Evolutionary conservation across 2,329 filamentous ascomycete species (phyloP).

Genomic region (Pseudopithomyces chartarum): DNA sequence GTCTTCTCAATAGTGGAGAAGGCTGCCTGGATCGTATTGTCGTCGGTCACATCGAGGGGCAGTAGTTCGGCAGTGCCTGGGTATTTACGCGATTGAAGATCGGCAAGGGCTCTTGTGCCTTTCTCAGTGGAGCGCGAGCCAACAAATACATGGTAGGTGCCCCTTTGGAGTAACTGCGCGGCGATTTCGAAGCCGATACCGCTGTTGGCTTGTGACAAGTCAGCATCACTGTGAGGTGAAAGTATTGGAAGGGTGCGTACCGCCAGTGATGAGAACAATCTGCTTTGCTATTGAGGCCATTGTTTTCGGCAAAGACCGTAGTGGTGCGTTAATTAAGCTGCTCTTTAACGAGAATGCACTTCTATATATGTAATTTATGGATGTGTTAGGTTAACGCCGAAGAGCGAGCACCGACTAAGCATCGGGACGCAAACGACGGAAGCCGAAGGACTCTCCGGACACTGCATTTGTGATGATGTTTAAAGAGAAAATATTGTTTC

Average conservation of each 20-base stretch:
- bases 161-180: constrained; percentile 43
- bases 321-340: not conserved
- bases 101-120: constrained; percentile 32
- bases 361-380: not conserved
- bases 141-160: constrained; percentile 39
- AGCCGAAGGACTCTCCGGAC: not conserved
- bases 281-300: constrained; percentile 29
- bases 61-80: constrained; percentile 43
- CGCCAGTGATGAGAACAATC: constrained; percentile 45
- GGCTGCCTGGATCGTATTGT: constrained; percentile 48
- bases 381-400: not conserved
- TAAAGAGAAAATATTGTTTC: not conserved
- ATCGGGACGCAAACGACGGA: not conserved
- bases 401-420: not conserved
- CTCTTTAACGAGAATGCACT: not conserved
- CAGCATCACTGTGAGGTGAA: constrained; percentile 2
- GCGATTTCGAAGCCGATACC: constrained; percentile 57
- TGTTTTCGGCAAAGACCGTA: not conserved
- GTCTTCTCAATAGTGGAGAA: constrained; percentile 28
- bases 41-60: constrained; percentile 50
- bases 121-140: constrained; percentile 24
- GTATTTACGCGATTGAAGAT: constrained; percentile 31
- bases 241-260: constrained; percentile 19
- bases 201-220: constrained; percentile 42
- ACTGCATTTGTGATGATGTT: not conserved